Conservation (phyloP, 768 basidiomycete species). For the Mrakia frigida region DNA sequence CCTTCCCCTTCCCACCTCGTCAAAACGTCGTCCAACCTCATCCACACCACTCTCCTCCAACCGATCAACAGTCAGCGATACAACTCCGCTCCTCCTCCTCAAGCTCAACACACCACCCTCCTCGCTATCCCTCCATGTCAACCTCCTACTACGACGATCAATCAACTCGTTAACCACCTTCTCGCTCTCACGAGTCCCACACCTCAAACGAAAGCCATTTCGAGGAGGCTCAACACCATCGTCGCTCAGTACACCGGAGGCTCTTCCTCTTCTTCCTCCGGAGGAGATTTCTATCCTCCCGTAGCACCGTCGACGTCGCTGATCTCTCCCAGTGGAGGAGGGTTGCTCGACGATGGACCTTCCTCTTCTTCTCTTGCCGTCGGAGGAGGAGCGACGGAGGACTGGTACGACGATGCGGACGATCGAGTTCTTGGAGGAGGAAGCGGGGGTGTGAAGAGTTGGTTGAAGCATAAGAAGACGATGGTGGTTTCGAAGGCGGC, state of each 20-base stretch:
- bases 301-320: neutral
- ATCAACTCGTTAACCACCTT: slow-evolving; percentile 9
- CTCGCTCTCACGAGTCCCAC: neutral
- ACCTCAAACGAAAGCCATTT: neutral
- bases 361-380: no score
- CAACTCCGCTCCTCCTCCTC: neutral
- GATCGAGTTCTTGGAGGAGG: neutral
- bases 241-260: neutral
- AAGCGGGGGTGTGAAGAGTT: neutral
- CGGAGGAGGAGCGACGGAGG: neutral
- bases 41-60: neutral
- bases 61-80: neutral
- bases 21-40: neutral
- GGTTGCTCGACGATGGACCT: neutral
- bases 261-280: neutral
- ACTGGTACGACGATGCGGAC: slow-evolving; percentile 12
- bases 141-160: neutral
- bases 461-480: slow-evolving; percentile 8
- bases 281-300: neutral
- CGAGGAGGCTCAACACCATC: neutral
- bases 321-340: neutral
- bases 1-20: slow-evolving; percentile 4
- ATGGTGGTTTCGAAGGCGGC: neutral
- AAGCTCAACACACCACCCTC: neutral
- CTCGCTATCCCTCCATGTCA: neutral